Percentiles rank a stretch among this genome's conserved stretches.
phyloP scores from a whole-genome alignment of 1,284 basidiomycete genomes.

The Cryptococcus sp. region DNA sequence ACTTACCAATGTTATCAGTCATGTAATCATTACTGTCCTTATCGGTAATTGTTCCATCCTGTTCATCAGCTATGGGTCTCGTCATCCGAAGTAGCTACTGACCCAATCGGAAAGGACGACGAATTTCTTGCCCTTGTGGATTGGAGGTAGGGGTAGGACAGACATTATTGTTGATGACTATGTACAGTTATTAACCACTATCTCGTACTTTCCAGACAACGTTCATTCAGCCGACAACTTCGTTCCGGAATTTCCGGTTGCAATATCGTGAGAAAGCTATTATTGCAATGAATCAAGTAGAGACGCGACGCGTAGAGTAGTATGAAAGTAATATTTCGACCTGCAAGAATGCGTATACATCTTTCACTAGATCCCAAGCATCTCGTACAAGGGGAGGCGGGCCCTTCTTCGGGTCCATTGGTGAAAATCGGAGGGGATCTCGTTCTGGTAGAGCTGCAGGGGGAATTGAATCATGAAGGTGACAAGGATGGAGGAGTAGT shows the following conservation, averaged over 20 bases:
- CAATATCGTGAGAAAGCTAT: slow-evolving; percentile 1
- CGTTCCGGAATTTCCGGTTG: not conserved
- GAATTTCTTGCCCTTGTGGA: slow-evolving; percentile 74
- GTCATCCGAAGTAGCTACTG: slow-evolving; percentile 31
- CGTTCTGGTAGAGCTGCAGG: slow-evolving; percentile 45
- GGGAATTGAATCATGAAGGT: slow-evolving; percentile 55
- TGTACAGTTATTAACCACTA: too few relatives aligned
- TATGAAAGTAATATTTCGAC: not conserved
- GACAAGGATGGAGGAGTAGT: slow-evolving; percentile 38
- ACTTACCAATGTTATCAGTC: slow-evolving; percentile 51
- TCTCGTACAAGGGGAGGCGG: slow-evolving; percentile 11
- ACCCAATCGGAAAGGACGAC: slow-evolving; percentile 86
- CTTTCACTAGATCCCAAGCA: slow-evolving; percentile 40
- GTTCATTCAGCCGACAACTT: not conserved
- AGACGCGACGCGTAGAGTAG: not conserved
- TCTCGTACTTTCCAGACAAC: not conserved
- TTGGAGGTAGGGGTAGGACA: slow-evolving; percentile 66
- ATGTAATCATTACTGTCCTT: slow-evolving; percentile 79
- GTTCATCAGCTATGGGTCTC: not conserved
- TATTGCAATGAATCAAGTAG: not conserved
- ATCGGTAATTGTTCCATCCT: slow-evolving; percentile 88
- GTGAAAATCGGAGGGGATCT: slow-evolving; percentile 41
- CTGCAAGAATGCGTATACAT: slow-evolving; percentile 41
- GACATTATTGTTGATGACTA: slow-evolving; percentile 14
- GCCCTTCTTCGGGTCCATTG: slow-evolving; percentile 25